Evolutionary conservation across 768 basidiomycete species (phyloP).

Genomic region (Jaapia argillacea): DNA sequence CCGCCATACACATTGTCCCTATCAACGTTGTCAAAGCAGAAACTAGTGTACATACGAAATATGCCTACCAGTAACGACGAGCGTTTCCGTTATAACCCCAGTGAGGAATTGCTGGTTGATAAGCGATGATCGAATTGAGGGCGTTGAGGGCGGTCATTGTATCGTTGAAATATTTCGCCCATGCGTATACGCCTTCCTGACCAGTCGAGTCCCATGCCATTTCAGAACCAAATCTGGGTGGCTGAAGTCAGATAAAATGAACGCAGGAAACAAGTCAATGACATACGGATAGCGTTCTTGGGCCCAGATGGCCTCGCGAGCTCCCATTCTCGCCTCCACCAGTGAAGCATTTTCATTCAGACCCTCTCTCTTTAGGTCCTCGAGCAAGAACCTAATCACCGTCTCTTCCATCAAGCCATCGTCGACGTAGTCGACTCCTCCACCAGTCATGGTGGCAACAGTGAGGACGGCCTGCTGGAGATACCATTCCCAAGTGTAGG

Average conservation of each 20-base stretch:
- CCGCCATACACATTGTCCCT: slow-evolving; percentile 52
- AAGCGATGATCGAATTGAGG: slow-evolving; percentile 46
- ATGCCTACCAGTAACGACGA: slow-evolving; percentile 39
- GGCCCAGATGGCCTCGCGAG: slow-evolving; percentile 34
- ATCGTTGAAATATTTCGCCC: slow-evolving; percentile 46
- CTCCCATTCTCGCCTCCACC: slow-evolving; percentile 35
- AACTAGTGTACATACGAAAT: neutral
- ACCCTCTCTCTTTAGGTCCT: slow-evolving; percentile 43
- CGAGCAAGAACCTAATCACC: slow-evolving; percentile 33
- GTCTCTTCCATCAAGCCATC: slow-evolving; percentile 53
- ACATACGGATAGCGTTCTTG: slow-evolving; percentile 40
- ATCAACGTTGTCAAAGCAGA: slow-evolving; percentile 3
- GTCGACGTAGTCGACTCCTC: slow-evolving; percentile 31
- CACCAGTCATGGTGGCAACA: slow-evolving; percentile 33
- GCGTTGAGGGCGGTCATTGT: slow-evolving; percentile 38
- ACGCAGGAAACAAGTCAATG: neutral
- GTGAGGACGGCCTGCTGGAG: slow-evolving; percentile 44
- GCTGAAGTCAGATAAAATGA: neutral
- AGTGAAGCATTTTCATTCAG: slow-evolving; percentile 35
- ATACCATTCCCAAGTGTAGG: slow-evolving; percentile 47
- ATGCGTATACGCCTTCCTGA: slow-evolving; percentile 46
- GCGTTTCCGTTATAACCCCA: slow-evolving; percentile 57
- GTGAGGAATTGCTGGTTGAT: slow-evolving; percentile 46
- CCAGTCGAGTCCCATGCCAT: slow-evolving; percentile 49
- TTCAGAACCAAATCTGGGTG: slow-evolving; percentile 41